Conservation (phyloP, 495 filamentous ascomycete species). For the Penicillium diatomitis region DNA sequence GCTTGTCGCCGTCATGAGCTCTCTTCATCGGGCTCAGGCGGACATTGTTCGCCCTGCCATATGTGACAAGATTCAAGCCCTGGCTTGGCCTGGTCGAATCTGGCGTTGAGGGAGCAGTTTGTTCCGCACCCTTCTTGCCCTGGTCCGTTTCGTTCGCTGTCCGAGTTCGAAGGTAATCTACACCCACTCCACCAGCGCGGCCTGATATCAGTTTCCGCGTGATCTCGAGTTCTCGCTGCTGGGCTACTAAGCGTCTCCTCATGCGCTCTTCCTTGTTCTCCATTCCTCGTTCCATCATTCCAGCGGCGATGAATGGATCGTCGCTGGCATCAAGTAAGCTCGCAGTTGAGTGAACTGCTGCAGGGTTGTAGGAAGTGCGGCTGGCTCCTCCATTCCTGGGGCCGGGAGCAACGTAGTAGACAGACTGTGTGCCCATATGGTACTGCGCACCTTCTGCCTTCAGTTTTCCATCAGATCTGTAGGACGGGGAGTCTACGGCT, state of each 20-base stretch:
- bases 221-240: constrained; percentile 76
- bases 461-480: constrained; percentile 19
- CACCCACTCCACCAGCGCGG: constrained; percentile 58
- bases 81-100: constrained; percentile 4
- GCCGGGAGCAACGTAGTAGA: constrained; percentile 47
- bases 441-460: constrained; percentile 44
- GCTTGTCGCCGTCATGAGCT: constrained; percentile 24
- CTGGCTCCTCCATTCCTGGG: constrained; percentile 19
- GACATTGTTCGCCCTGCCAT: constrained; percentile 39
- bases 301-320: constrained; percentile 44
- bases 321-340: constrained; percentile 60
- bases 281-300: constrained; percentile 34
- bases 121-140: constrained; percentile 3
- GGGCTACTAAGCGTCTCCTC: constrained; percentile 56
- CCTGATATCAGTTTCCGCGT: constrained; percentile 54
- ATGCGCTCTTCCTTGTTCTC: constrained; percentile 56
- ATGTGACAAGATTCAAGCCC: constrained; percentile 19
- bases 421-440: constrained; percentile 48
- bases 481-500: background rate
- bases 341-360: constrained; percentile 42
- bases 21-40: constrained; percentile 64
- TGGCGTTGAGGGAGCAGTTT: constrained; percentile 5
- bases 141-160: constrained; percentile 15
- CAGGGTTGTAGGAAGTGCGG: constrained; percentile 17
- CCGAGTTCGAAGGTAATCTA: constrained; percentile 63